phyloP scores from a whole-genome alignment of 179 eudicot genomes.

The Silene vulgaris region DNA sequence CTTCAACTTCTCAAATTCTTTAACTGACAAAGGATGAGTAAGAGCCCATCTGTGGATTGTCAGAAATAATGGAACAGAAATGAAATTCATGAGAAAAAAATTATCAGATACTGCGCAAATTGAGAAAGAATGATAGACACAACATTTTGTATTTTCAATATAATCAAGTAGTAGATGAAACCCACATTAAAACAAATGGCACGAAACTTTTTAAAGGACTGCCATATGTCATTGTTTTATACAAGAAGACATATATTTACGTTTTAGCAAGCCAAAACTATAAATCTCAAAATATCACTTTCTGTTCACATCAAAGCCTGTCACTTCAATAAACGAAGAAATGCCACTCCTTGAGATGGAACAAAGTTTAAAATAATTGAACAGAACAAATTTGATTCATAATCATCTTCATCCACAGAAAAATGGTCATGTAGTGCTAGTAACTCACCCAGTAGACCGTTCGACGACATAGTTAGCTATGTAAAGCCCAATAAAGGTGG shows the following conservation, averaged over 20 bases:
- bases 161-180: not conserved
- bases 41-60: slow-evolving; percentile 85
- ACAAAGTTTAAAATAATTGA: not conserved
- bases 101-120: not conserved
- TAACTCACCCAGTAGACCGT: slow-evolving; percentile 91
- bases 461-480: slow-evolving; percentile 96
- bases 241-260: not conserved
- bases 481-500: slow-evolving; percentile 96
- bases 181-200: not conserved
- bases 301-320: not conserved
- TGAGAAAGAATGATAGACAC: too few relatives aligned
- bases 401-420: slow-evolving; percentile 8
- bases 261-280: not conserved
- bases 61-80: slow-evolving; percentile 27
- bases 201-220: not conserved
- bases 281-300: not conserved
- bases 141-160: too few relatives aligned
- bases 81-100: slow-evolving; percentile 17
- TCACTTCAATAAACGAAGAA: not conserved
- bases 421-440: not conserved
- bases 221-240: not conserved
- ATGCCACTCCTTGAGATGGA: not conserved
- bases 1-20: slow-evolving; percentile 70
- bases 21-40: slow-evolving; percentile 75
- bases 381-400: slow-evolving; percentile 12